Evolutionary conservation across 805 yeast genomes (phyloP), one percentile per base, ranked within the genome.

Genomic region (Candida awuae): DNA sequence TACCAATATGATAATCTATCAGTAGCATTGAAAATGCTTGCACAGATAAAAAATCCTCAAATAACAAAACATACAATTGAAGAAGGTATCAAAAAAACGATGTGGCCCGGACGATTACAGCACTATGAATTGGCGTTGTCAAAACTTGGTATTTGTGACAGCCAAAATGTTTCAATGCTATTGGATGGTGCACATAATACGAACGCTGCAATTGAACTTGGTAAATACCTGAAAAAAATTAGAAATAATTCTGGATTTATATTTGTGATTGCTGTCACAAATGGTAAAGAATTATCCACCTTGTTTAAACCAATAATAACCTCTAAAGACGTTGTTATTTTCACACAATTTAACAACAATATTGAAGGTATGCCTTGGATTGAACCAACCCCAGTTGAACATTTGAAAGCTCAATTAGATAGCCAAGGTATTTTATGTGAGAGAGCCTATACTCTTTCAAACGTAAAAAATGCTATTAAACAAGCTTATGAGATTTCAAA

Each of bases 331-430:
- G 56, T 62, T 3, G 71, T 88, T 0, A 60, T 80, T 1, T 69
- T 80, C 1, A 77, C 90, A 0, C 54, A 64, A 23, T 92, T 88
- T 55, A 71, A 77, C 2, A 50, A 62, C 1, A 47, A 44, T 2
- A 90, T 94, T 1, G 88, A 80, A 12, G 81, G 85, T 0, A 92
- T 92, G 98, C 96, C 97, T 0, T 92, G 97, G 97, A 77, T 92
- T 5, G 52, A 66, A 30, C 62, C 88, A 1, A 67, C 65, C 45
- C 50, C 54, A 4, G 52, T 65, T 1, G 49, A 41, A 2, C 61
- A 56, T 14, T 52, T 80, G 26, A 43, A 42, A 35, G 38, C 13
- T 8, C 38, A 35, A 43, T 44, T 39, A 47, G 27, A 43, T 22
- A 47, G 67, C 3, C 14, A 44, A 4, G 51, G 61, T 1, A 44